Percentiles rank a stretch among this genome's conserved stretches.
Conservation (phyloP, 2,329 filamentous ascomycete species). For the Malbranchea zuffiana region DNA sequence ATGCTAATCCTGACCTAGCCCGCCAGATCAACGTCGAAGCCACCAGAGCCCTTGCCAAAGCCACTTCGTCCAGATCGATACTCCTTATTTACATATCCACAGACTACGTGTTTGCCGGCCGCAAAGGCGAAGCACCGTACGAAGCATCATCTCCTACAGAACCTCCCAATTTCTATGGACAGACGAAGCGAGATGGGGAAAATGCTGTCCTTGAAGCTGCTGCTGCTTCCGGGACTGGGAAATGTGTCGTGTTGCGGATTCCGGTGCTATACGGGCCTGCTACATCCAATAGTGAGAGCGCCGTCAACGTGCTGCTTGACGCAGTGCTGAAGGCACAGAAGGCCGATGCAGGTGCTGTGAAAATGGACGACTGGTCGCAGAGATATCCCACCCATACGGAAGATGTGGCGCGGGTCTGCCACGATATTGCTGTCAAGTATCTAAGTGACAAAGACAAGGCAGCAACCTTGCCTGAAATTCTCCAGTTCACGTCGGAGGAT, state of each 20-base stretch:
- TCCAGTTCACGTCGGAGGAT: conserved; percentile 83
- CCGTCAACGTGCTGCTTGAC: conserved; percentile 72
- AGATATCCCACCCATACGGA: conserved; percentile 83
- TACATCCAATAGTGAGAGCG: conserved; percentile 61
- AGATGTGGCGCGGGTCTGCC: conserved; percentile 69
- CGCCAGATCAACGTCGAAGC: conserved; percentile 63
- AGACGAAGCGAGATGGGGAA: conserved; percentile 62
- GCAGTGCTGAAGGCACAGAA: conserved; percentile 63
- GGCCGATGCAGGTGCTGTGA: conserved; percentile 48
- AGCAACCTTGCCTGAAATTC: conserved; percentile 51
- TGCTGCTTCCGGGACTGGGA: conserved; percentile 36
- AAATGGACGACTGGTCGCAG: conserved; percentile 77
- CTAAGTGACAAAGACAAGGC: conserved; percentile 36
- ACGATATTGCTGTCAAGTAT: conserved; percentile 63
- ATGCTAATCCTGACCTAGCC: conserved; percentile 65
- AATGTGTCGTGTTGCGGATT: conserved; percentile 63
- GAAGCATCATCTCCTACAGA: conserved; percentile 50
- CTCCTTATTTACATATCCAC: conserved; percentile 55
- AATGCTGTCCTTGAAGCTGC: conserved; percentile 57
- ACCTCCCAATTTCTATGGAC: conserved; percentile 70
- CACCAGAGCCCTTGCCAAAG: conserved; percentile 53
- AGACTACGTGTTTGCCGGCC: conserved; percentile 67
- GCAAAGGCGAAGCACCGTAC: conserved; percentile 78
- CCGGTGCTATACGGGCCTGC: conserved; percentile 76
- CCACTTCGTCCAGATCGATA: conserved; percentile 47